Conservation (phyloP, 2,329 filamentous ascomycete genomes). For the Alternaria triticina region DNA sequence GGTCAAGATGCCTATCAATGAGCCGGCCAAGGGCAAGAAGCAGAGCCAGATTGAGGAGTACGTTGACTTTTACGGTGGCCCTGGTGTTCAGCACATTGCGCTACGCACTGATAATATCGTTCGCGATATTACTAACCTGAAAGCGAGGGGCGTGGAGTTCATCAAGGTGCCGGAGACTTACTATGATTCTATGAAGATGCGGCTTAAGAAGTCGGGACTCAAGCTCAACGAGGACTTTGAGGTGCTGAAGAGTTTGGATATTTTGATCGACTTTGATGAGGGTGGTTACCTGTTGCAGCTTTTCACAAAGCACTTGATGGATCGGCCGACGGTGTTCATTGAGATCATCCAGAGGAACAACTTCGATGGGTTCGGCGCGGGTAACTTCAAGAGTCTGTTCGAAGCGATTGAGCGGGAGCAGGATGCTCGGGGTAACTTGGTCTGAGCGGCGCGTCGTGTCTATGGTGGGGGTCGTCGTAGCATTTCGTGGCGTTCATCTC, state of each 20-base stretch:
- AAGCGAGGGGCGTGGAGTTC: slow-evolving; percentile 89
- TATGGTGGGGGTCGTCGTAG: neutral
- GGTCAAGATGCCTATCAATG: slow-evolving; percentile 99
- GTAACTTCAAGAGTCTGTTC: slow-evolving; percentile 94
- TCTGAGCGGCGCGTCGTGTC: slow-evolving; percentile 15
- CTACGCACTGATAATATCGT: slow-evolving; percentile 84
- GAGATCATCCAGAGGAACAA: slow-evolving; percentile 94
- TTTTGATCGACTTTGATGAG: slow-evolving; percentile 95
- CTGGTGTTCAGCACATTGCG: slow-evolving; percentile 93
- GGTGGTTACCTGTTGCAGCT: slow-evolving; percentile 77
- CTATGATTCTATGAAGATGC: slow-evolving; percentile 76
- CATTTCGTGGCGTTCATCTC: slow-evolving; percentile 10
- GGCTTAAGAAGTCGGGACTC: slow-evolving; percentile 69
- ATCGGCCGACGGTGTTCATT: slow-evolving; percentile 92
- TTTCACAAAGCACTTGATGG: slow-evolving; percentile 78
- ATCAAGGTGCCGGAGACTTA: slow-evolving; percentile 89
- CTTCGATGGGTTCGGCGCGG: slow-evolving; percentile 90
- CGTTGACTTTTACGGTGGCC: slow-evolving; percentile 85
- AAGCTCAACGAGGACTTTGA: slow-evolving; percentile 79
- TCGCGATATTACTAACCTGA: slow-evolving; percentile 74
- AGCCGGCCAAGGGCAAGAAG: slow-evolving; percentile 88
- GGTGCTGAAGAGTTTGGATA: slow-evolving; percentile 76
- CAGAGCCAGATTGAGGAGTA: slow-evolving; percentile 91
- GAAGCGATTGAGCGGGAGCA: slow-evolving; percentile 96
- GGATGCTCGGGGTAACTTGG: slow-evolving; percentile 80